Percentiles rank a stretch among this genome's conserved stretches.
These are phyloP conservation scores for Aspergillus funiculosus DNA, from an alignment of 495 filamentous ascomycete species.

Conservation along the genomic window DNA sequence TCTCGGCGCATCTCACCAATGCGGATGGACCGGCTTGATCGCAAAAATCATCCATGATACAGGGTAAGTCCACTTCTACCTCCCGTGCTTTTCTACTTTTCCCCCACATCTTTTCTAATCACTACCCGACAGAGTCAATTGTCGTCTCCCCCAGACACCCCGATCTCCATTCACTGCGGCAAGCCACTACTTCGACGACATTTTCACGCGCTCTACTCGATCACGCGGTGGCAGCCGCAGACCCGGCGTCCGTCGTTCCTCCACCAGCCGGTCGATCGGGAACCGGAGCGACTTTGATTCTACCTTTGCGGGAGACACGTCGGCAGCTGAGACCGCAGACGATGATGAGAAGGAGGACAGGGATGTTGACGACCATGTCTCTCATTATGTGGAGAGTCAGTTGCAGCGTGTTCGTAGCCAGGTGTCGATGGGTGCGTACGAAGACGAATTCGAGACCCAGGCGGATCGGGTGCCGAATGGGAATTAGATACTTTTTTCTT, in stretches of 20 bases:
- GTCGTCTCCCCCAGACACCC: slow-evolving; percentile 88
- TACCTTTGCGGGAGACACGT: slow-evolving; percentile 28
- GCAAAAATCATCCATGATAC: slow-evolving; percentile 97
- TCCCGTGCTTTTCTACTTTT: background rate
- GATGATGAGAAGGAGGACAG: slow-evolving; percentile 35
- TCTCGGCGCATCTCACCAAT: slow-evolving; percentile 89
- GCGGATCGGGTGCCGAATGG: slow-evolving; percentile 31
- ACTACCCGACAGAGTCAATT: slow-evolving; percentile 60
- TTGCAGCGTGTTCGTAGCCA: slow-evolving; percentile 57
- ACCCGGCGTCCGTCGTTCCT: slow-evolving; percentile 66
- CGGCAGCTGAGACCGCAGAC: slow-evolving; percentile 20
- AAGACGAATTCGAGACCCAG: slow-evolving; percentile 58
- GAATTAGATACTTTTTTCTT: slow-evolving; percentile 8
- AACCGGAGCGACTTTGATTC: slow-evolving; percentile 74
- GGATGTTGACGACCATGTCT: slow-evolving; percentile 60
- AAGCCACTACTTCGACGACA: slow-evolving; percentile 91
- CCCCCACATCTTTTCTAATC: slow-evolving; percentile 6
- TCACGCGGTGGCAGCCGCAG: slow-evolving; percentile 35
- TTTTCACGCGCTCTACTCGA: slow-evolving; percentile 55
- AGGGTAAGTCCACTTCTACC: slow-evolving; percentile 55
- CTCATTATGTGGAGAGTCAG: slow-evolving; percentile 66
- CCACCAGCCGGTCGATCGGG: slow-evolving; percentile 78
- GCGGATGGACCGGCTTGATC: slow-evolving; percentile 94
- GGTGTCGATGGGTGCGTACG: slow-evolving; percentile 45
- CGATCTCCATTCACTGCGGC: slow-evolving; percentile 77